Conservation (phyloP, 805 yeast species). For the Middelhovenomyces tepae region DNA sequence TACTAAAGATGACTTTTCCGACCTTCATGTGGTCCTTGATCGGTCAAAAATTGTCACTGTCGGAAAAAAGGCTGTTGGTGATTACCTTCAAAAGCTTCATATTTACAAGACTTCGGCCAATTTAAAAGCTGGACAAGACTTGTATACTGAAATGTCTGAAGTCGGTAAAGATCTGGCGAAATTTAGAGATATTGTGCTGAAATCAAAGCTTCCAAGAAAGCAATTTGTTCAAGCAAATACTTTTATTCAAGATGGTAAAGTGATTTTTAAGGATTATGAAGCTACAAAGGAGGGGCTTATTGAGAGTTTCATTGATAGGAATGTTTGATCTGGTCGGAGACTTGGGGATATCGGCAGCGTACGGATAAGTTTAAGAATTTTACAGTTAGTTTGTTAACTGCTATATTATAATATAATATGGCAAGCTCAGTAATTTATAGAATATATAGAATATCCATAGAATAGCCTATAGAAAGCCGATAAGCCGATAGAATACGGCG, state of each 20-base stretch:
- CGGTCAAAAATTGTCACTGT: conserved; percentile 51
- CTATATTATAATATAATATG: too few species aligned
- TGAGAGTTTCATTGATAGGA: conserved; percentile 63
- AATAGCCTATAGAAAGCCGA: too few species aligned
- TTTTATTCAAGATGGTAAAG: conserved; percentile 32
- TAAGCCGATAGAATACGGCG: too few species aligned
- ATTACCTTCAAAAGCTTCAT: conserved; percentile 64
- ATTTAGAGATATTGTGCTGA: conserved; percentile 59
- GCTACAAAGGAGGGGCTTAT: conserved; percentile 72
- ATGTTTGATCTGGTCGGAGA: conserved; percentile 25
- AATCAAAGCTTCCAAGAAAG: conserved; percentile 72
- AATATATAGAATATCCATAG: too few species aligned
- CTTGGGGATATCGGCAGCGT: conserved; percentile 62
- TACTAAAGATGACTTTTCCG: conserved; percentile 42
- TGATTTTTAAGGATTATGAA: conserved; percentile 61
- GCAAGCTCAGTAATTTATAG: too few species aligned
- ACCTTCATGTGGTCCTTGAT: conserved; percentile 53
- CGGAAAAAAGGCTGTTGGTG: conserved; percentile 68
- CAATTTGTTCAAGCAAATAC: conserved; percentile 83
- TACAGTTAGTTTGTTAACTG: too few species aligned
- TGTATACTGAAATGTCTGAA: conserved; percentile 59
- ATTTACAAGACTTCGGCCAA: conserved; percentile 74
- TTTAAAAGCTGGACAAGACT: conserved; percentile 50
- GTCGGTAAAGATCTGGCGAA: conserved; percentile 48
- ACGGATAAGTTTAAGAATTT: conserved; percentile 65